These are phyloP conservation scores for Saussurea involucrata DNA, from an alignment of 129 eudicot genomes.

Conservation along the genomic window DNA sequence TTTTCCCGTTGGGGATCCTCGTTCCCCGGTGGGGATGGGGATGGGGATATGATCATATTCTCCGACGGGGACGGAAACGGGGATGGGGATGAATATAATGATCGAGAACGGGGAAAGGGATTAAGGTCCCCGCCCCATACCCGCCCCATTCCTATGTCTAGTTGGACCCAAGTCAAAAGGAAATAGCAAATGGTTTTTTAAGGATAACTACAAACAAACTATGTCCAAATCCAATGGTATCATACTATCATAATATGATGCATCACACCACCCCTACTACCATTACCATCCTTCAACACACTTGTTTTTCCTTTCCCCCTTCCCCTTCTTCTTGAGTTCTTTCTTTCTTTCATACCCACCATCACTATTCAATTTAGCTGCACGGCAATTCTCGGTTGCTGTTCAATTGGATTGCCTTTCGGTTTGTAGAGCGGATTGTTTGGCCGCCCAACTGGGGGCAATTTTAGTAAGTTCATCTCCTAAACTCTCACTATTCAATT, in stretches of 20 bases:
- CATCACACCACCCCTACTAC: neutral
- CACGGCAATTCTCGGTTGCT: neutral
- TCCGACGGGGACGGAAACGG: too few species aligned
- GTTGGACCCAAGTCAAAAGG: constrained; percentile 13
- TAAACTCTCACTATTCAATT: neutral
- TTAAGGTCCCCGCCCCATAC: too few species aligned
- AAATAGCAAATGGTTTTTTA: neutral
- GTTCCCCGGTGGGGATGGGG: too few species aligned
- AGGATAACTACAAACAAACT: constrained; percentile 19
- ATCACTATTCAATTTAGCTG: neutral
- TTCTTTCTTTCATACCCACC: constrained; percentile 4
- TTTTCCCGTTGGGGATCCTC: too few species aligned
- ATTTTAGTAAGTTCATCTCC: constrained; percentile 2
- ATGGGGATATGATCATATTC: too few species aligned
- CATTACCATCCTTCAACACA: neutral
- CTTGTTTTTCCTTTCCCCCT: neutral
- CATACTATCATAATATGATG: too few species aligned
- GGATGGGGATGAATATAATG: too few species aligned
- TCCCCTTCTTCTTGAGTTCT: neutral
- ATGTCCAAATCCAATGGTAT: neutral
- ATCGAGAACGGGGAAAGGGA: too few species aligned
- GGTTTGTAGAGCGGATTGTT: constrained; percentile 1
- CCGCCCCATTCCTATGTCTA: too few species aligned
- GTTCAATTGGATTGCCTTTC: neutral
- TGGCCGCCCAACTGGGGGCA: constrained; percentile 14